phyloP scores from a whole-genome alignment of 805 yeast genomes.

The Candida tammaniensis region DNA sequence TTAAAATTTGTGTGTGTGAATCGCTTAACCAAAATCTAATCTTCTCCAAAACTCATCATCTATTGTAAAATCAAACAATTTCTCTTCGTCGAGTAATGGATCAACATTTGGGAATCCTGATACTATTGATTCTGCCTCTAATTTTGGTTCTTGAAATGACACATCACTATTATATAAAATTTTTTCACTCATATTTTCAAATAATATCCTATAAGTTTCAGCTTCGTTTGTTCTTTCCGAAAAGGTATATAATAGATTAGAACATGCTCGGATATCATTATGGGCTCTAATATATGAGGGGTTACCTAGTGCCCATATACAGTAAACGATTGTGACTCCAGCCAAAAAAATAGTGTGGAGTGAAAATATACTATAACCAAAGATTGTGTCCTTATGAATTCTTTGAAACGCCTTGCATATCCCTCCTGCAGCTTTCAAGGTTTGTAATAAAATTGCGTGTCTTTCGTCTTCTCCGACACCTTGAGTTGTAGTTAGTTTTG shows the following conservation, averaged over 20 bases:
- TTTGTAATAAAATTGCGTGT: constrained; percentile 1
- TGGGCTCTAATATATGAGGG: constrained; percentile 13
- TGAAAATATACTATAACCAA: constrained; percentile 12
- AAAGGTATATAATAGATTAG: constrained; percentile 21
- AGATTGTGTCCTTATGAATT: constrained; percentile 9
- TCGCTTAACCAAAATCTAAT: constrained; percentile 7
- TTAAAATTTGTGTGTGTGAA: no score
- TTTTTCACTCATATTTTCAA: constrained; percentile 21
- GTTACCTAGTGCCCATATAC: constrained; percentile 15
- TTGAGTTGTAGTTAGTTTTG: constrained; percentile 6
- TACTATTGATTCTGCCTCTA: not conserved
- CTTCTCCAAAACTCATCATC: constrained; percentile 13
- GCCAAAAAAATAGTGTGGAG: constrained; percentile 15
- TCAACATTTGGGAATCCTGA: no score
- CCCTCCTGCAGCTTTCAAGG: constrained; percentile 8
- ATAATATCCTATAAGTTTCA: constrained; percentile 19
- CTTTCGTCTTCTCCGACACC: not conserved
- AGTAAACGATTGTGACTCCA: constrained; percentile 23
- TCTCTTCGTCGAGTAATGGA: constrained; percentile 4
- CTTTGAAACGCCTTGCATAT: constrained; percentile 10
- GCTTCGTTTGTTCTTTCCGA: constrained; percentile 25
- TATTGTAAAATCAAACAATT: constrained; percentile 9
- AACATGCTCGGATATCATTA: constrained; percentile 22
- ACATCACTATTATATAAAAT: constrained; percentile 11
- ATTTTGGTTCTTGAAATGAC: not conserved